phyloP scores from a whole-genome alignment of 805 yeast species.

The Torulaspora maleeae region DNA sequence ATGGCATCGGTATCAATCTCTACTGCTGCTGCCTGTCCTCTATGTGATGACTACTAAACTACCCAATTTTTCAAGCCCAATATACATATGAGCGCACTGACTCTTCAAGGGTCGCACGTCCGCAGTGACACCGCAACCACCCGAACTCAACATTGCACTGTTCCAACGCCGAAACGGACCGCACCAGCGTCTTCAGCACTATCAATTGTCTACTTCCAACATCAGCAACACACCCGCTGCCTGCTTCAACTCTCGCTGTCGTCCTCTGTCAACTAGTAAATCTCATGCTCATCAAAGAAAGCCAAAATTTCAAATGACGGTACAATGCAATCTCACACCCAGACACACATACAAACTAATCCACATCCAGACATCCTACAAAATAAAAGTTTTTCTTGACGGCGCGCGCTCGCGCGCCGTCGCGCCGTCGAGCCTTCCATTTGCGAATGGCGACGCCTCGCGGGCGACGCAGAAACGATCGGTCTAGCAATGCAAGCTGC shows the following conservation, averaged over 20 bases:
- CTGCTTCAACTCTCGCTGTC: no score
- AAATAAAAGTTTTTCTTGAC: not conserved
- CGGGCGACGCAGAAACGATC: not conserved
- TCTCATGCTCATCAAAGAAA: no score
- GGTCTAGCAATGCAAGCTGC: not conserved
- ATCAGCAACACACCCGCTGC: no score
- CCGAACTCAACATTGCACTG: no score
- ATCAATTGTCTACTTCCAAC: no score
- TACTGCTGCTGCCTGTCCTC: no score
- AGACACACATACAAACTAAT: not conserved
- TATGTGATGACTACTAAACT: no score
- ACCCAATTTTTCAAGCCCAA: not conserved
- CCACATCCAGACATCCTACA: no score
- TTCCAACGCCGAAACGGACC: not conserved
- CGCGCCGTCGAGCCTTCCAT: not conserved
- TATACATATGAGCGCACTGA: not conserved
- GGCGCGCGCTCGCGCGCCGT: not conserved
- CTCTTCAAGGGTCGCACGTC: not conserved
- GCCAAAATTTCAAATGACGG: no score
- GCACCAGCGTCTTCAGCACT: not conserved
- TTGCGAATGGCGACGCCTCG: not conserved
- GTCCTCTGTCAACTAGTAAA: no score
- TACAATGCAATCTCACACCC: no score
- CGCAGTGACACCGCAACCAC: not conserved
- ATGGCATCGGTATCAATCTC: conserved; percentile 22